These are phyloP conservation scores for Globisporangium radiosum DNA, from an alignment of 352 stramenopile genomes.

Conservation along the genomic window DNA sequence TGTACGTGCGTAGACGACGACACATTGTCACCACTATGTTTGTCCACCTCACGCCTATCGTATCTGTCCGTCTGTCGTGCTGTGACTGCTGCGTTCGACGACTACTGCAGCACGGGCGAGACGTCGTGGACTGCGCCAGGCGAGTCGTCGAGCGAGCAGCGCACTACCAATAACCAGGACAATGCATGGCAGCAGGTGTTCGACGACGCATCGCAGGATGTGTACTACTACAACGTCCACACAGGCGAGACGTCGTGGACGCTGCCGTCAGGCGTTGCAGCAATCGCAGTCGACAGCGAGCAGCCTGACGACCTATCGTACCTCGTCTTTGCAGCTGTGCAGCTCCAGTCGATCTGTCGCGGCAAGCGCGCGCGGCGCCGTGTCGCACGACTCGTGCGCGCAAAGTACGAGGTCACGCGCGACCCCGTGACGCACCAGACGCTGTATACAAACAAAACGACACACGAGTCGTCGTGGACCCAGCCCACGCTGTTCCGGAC, in stretches of 20 bases:
- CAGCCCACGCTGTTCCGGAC: constrained; percentile 29
- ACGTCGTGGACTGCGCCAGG: constrained; percentile 42
- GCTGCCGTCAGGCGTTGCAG: constrained; percentile 12
- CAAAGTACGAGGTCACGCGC: constrained; percentile 27
- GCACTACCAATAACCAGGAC: neutral
- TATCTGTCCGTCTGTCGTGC: neutral
- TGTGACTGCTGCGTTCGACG: neutral
- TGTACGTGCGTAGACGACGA: constrained; percentile 15
- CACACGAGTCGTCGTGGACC: constrained; percentile 29
- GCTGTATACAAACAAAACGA: constrained; percentile 40
- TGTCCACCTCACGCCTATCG: neutral
- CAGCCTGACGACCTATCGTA: constrained; percentile 28
- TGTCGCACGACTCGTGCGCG: constrained; percentile 21
- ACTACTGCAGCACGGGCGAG: constrained; percentile 40
- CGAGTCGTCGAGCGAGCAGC: constrained; percentile 15
- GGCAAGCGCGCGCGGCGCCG: constrained; percentile 27
- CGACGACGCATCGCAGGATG: constrained; percentile 56
- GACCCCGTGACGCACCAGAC: constrained; percentile 29
- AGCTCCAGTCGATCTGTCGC: constrained; percentile 42
- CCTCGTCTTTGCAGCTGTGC: constrained; percentile 36
- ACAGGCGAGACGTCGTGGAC: constrained; percentile 69
- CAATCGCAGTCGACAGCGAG: constrained; percentile 1
- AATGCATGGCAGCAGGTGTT: constrained; percentile 53
- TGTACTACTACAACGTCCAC: constrained; percentile 64
- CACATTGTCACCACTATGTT: no score